Percentiles rank a stretch among this genome's conserved stretches.
These are phyloP conservation scores for Plasmodium relictum DNA, from an alignment of 169 alveolate genomes.

Conservation along the genomic window DNA sequence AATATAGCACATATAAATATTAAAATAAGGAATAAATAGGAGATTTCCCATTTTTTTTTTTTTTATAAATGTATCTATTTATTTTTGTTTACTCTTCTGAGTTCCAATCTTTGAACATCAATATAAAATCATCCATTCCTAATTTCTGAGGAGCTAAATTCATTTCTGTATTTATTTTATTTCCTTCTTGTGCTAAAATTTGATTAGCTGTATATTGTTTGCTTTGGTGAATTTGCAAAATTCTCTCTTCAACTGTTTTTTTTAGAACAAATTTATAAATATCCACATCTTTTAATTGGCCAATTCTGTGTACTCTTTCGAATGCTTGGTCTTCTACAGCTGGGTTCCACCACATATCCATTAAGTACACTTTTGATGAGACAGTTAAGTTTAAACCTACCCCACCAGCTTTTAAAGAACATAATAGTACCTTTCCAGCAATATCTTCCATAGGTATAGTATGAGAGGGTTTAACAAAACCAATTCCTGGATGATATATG, in stretches of 20 bases:
- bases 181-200: conserved; percentile 55
- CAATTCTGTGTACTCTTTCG: conserved; percentile 95
- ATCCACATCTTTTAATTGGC: conserved; percentile 90
- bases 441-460: conserved; percentile 66
- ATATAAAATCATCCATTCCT: conserved; percentile 71
- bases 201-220: conserved; percentile 79
- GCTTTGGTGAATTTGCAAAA: conserved; percentile 84
- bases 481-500: conserved; percentile 67
- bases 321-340: conserved; percentile 95
- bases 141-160: conserved; percentile 51
- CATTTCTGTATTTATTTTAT: conserved; percentile 54
- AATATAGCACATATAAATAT: too few relatives aligned
- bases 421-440: conserved; percentile 83
- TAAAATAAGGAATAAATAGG: too few relatives aligned
- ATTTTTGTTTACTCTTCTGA: conserved; percentile 29
- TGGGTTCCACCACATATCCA: conserved; percentile 95
- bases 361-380: conserved; percentile 87
- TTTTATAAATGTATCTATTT: too few relatives aligned
- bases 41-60: neutral
- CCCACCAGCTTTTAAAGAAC: conserved; percentile 92
- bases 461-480: conserved; percentile 25
- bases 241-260: conserved; percentile 89
- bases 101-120: conserved; percentile 76
- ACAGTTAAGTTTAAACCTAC: conserved; percentile 90
- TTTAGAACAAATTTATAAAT: conserved; percentile 88